Conservation (phyloP, 1,284 basidiomycete species). For the Austropuccinia psidii region DNA sequence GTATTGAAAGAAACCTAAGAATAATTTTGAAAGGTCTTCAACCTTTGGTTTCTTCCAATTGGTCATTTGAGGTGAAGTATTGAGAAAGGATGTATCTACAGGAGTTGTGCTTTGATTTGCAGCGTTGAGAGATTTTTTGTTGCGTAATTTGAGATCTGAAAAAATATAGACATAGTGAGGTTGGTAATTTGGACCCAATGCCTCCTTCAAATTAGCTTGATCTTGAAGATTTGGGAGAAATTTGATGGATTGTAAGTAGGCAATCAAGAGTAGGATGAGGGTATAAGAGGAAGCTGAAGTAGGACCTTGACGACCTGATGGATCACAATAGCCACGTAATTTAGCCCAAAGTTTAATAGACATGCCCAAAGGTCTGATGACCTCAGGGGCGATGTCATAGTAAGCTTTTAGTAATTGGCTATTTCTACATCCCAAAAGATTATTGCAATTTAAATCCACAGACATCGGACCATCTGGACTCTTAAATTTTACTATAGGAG, state of each 20-base stretch:
- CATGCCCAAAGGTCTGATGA: slow-evolving; percentile 12
- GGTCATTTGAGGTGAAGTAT: too few relatives aligned
- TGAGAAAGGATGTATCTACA: not conserved
- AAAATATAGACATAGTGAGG: too few relatives aligned
- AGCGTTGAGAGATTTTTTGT: not conserved
- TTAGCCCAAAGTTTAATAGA: slow-evolving; percentile 31
- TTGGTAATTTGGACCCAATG: not conserved
- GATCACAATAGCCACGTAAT: slow-evolving; percentile 21
- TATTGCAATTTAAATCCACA: slow-evolving; percentile 23
- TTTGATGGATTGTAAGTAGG: slow-evolving; percentile 15
- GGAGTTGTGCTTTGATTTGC: not conserved
- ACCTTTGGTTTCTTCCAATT: too few relatives aligned
- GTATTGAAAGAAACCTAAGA: slow-evolving; percentile 11
- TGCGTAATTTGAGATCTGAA: fast-evolving
- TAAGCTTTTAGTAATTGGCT: slow-evolving; percentile 10
- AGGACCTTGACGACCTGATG: slow-evolving; percentile 12
- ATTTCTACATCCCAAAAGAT: slow-evolving; percentile 14
- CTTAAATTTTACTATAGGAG: slow-evolving; percentile 7
- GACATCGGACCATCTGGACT: slow-evolving; percentile 1
- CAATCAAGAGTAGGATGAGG: slow-evolving; percentile 19
- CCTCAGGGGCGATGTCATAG: not conserved
- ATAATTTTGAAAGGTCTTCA: not conserved
- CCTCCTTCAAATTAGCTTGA: not conserved
- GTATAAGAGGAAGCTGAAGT: slow-evolving; percentile 14
- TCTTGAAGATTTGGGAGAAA: slow-evolving; percentile 29